Base-by-base conservation (phyloP, 2,329 filamentous ascomycete genomes). In the Tolypocladium paradoxum region DNA sequence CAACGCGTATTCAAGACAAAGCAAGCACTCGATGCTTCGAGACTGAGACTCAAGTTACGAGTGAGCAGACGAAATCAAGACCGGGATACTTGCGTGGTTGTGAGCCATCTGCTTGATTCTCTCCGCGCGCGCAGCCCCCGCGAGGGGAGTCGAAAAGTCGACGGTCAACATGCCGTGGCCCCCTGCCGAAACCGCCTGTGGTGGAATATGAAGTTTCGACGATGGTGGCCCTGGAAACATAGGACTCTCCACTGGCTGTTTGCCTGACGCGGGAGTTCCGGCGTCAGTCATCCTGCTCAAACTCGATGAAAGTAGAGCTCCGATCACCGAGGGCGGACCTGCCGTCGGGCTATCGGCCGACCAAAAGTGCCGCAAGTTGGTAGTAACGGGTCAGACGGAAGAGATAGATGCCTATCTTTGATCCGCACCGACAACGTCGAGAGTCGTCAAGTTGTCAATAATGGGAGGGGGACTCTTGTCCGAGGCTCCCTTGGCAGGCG, bases 141-240 rank as follows among this genome's bases (percentile, higher is more conserved):
- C 63, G 1, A 71, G 64, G n/a, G 70, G 69, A 27, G 68, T 65
- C n/a, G 65, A 66, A 50, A 72, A 72, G 60, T 71, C 67, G 51
- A 72, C 66, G 14, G 68, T 68, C 43, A 71, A 56, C 68, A 70
- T 70, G 29, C 54, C 62, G 33, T 49, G 29, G 16, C 52, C 49
- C 27, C 36, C 33, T 2, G 24, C 14, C 6, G 48, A 36, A 31
- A 37, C 31, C 16, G 38, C 36, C 48, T 53, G 29, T 6, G 34
- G 16, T 38, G 49, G 49, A 3, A 36, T 55, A 7, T 34, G 48
- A 35, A 48, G 48, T n/a, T 35, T 35, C 40, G 20, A 24, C 20
- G 34, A 37, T 6, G 48, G 9, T 18, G 34, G 9, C 6, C 22
- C 16, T 11, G 8, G 31, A 36, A 49, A 33, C 3, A 24, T n/a